phyloP scores from a whole-genome alignment of 805 yeast species.

The Yarrowia osloensis region DNA sequence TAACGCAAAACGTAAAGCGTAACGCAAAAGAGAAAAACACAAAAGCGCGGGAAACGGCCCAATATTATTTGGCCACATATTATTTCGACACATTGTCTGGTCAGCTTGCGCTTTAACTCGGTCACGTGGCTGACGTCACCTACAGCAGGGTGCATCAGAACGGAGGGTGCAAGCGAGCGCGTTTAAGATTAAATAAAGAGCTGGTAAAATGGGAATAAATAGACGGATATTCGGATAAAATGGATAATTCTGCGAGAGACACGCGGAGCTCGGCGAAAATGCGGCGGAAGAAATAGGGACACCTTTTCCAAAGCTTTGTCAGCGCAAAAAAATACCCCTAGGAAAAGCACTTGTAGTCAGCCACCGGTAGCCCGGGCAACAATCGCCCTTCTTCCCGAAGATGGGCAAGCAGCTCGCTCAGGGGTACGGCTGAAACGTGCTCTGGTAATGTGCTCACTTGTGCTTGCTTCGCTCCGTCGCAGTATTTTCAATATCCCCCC shows the following conservation, averaged over 20 bases:
- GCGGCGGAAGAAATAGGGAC: no score
- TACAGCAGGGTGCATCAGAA: not conserved
- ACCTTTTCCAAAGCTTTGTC: no score
- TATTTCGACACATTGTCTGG: not conserved
- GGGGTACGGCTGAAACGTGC: not conserved
- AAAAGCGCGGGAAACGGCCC: not conserved
- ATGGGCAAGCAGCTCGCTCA: no score
- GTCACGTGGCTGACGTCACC: slow-evolving; percentile 14
- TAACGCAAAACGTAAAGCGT: not conserved
- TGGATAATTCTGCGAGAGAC: not conserved
- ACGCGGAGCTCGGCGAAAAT: no score
- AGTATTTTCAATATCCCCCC: not conserved
- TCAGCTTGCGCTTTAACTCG: slow-evolving; percentile 9
- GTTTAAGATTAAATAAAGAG: not conserved
- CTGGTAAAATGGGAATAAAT: not conserved
- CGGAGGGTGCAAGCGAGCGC: not conserved
- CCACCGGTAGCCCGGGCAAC: no score
- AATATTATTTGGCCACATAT: slow-evolving; percentile 1
- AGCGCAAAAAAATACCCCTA: no score
- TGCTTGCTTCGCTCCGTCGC: no score
- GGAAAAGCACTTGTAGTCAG: no score
- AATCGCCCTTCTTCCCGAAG: no score
- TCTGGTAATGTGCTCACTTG: not conserved
- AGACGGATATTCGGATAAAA: not conserved
- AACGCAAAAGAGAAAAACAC: not conserved